Evolutionary conservation across 768 basidiomycete genomes (phyloP), one percentile per base, ranked within the genome.

Genomic region (Agaricus sinodeliciosus): DNA sequence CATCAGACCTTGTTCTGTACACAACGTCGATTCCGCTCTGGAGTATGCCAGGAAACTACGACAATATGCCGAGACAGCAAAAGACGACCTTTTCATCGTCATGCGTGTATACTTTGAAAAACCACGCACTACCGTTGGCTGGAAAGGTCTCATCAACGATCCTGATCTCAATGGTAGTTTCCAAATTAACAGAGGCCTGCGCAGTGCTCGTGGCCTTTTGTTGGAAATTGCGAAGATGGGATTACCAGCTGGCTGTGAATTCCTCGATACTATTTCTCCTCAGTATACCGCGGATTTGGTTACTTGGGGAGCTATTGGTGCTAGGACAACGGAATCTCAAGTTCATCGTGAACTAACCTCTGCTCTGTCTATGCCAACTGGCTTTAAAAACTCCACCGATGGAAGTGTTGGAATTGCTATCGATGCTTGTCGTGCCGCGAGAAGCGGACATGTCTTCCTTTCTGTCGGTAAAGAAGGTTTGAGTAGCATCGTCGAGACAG

Each of bases 61-160:
- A 54, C 79, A 72, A 35, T 97, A 97, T 63, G 89, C 93, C 5
- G 85, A 93, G 35, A 68, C 69, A 9, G 82, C 88, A 42, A 82
- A 82, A 62, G 85, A 90, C 9, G 96, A 97, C 60, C 77, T 99
- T 28, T 79, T 87, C 68, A 96, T 99, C 62, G 76, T 98, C 59
- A 98, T 98, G 95, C 86, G 94, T 25, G 93, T 97, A 60, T 98
- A 99, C 75, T 99, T 98, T 64, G 95, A 98, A 62, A 98, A 98
- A 62, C 87, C 87, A 1, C 79, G 95, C 27, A 98, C 95, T 6
- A 97, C 95, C 0, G 87, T 98, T 44, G 96, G 96, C 25, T 99
- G 95, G 95, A 99, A 99, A 68, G 95, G 95, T 35, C 81, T 98
- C 57, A 97, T 98, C 70, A 98, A 97, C 64, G 94, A 97, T 63